Evolutionary conservation across 2,329 filamentous ascomycete genomes (phyloP).

Genomic region (Fusarium sp.): DNA sequence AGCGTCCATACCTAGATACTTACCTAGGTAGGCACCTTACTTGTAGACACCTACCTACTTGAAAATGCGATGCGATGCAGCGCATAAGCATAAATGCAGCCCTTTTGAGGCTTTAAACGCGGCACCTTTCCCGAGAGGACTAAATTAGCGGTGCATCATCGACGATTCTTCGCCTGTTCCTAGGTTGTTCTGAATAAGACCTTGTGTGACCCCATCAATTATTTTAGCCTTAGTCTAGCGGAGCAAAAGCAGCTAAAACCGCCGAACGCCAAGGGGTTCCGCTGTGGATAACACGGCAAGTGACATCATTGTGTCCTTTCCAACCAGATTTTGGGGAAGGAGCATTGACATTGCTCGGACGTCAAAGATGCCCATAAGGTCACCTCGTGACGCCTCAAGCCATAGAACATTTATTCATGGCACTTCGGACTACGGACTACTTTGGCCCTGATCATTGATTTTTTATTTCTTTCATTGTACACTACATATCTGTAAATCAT

Average conservation of each 20-base stretch:
- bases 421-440: background rate
- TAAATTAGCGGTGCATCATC: conserved; percentile 30
- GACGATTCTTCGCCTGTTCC: conserved; percentile 20
- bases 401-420: background rate
- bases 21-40: background rate
- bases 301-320: conserved; percentile 28
- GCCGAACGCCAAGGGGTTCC: conserved; percentile 23
- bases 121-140: conserved; percentile 6
- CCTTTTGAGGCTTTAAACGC: background rate
- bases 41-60: background rate
- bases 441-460: background rate
- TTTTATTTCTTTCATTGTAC: background rate
- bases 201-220: background rate
- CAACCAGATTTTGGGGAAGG: conserved; percentile 18
- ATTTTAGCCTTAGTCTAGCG: conserved; percentile 3
- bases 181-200: conserved; percentile 12
- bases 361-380: background rate
- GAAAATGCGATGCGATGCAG: background rate
- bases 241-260: conserved; percentile 5
- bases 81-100: background rate
- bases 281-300: conserved; percentile 18
- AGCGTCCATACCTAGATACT: background rate
- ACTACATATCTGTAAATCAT: background rate
- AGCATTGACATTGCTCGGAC: conserved; percentile 3
- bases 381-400: conserved; percentile 4